Evolutionary conservation across 305 asterid species (phyloP).

Genomic region (Fraxinus paxiana): DNA sequence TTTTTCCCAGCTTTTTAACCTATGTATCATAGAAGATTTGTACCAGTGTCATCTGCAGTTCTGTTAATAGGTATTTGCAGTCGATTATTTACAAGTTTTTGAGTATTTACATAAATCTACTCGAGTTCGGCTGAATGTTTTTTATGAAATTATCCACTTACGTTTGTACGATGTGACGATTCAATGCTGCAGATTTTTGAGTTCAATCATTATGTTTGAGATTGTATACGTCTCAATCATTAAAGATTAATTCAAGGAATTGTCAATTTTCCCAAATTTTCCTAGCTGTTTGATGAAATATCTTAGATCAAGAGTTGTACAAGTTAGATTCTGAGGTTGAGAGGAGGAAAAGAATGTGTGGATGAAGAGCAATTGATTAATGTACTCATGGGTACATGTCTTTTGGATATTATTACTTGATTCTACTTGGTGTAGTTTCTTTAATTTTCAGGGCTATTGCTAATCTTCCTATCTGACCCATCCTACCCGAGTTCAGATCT

Average conservation of each 20-base stretch:
- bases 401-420: not conserved
- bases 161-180: not conserved
- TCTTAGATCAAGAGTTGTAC: not conserved
- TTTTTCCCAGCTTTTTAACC: constrained; percentile 48
- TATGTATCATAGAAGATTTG: not conserved
- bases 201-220: not conserved
- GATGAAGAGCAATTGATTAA: not conserved
- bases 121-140: not conserved
- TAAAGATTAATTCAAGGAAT: not conserved
- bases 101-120: not conserved
- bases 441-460: not conserved
- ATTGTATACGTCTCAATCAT: not conserved
- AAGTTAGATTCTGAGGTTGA: not conserved
- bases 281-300: not conserved
- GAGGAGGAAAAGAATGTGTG: not conserved
- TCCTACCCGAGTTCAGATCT: not conserved
- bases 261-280: not conserved
- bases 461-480: not conserved
- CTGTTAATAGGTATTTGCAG: not conserved
- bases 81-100: not conserved
- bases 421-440: not conserved
- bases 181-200: not conserved
- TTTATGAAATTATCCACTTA: not conserved
- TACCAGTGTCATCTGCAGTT: not conserved
- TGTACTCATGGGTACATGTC: not conserved